Evolutionary conservation across 2,329 filamentous ascomycete genomes (phyloP).

Genomic region (Rachicladosporium sp.): DNA sequence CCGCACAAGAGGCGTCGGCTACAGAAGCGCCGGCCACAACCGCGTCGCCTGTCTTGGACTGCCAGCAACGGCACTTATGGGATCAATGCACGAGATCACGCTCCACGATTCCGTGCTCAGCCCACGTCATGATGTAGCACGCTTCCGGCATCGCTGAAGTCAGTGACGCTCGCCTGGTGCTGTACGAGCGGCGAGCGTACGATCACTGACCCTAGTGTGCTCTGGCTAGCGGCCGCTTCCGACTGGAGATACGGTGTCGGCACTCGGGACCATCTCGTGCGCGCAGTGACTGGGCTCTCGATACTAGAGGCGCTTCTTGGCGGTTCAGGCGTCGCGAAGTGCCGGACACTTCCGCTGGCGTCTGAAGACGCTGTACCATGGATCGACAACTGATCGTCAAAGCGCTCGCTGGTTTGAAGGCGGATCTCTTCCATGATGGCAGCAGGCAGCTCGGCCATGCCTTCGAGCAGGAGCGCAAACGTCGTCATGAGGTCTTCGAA

Average conservation of each 20-base stretch:
- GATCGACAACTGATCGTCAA: no score
- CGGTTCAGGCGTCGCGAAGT: constrained; percentile 8
- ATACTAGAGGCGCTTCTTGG: constrained; percentile 12
- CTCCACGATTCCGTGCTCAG: no score
- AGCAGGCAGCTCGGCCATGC: constrained; percentile 54
- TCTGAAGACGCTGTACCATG: neutral
- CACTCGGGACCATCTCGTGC: constrained; percentile 11
- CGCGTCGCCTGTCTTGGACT: no score
- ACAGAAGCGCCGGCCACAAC: no score
- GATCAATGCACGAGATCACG: no score
- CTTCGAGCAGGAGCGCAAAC: constrained; percentile 68
- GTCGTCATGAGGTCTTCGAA: constrained; percentile 73
- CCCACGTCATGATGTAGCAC: constrained; percentile 1
- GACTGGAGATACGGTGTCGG: constrained; percentile 13
- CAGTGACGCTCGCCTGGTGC: no score
- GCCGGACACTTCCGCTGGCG: constrained; percentile 1
- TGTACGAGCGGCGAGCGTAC: no score
- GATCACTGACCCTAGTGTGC: no score
- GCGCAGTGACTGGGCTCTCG: constrained; percentile 18
- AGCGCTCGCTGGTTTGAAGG: constrained; percentile 16
- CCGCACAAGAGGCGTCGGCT: no score
- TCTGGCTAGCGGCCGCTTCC: no score
- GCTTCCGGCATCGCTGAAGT: constrained; percentile 3
- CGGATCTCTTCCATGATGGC: constrained; percentile 35
- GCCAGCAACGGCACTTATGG: no score